Conservation (phyloP, 2,329 filamentous ascomycete genomes). For the Cytospora piceicola region DNA sequence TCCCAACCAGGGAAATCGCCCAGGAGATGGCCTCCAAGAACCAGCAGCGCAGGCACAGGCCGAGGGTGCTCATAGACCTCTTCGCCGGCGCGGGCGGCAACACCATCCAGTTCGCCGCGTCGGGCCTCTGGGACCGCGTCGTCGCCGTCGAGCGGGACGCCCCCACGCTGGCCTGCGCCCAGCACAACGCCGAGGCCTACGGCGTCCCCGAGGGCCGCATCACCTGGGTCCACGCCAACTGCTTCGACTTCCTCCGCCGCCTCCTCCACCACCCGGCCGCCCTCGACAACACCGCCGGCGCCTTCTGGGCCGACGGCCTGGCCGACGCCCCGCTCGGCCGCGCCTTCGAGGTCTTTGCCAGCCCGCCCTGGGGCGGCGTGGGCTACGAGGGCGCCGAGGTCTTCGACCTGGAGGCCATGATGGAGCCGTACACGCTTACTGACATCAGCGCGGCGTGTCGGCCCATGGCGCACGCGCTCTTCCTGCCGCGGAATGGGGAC, state of each 20-base stretch:
- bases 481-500: constrained; percentile 83
- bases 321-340: constrained; percentile 41
- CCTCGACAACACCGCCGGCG: constrained; percentile 12
- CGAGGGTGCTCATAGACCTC: constrained; percentile 71
- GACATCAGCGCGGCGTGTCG: constrained; percentile 67
- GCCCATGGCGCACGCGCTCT: constrained; percentile 69
- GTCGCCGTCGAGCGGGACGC: constrained; percentile 88
- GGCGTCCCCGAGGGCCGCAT: constrained; percentile 76
- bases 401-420: constrained; percentile 88
- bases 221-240: constrained; percentile 85
- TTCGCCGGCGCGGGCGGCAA: constrained; percentile 95
- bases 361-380: constrained; percentile 64
- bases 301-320: constrained; percentile 36
- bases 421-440: constrained; percentile 82
- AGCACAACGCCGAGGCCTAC: constrained; percentile 88
- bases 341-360: constrained; percentile 56
- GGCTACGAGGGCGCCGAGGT: constrained; percentile 64
- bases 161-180: constrained; percentile 81
- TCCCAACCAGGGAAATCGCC: constrained; percentile 69
- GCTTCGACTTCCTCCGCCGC: constrained; percentile 71
- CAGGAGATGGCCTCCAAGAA: constrained; percentile 68
- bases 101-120: constrained; percentile 88
- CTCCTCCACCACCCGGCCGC: constrained; percentile 38
- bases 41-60: constrained; percentile 34
- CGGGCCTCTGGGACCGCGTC: constrained; percentile 77